phyloP scores from a whole-genome alignment of 495 filamentous ascomycete species.

The Talaromyces nanjingensis region DNA sequence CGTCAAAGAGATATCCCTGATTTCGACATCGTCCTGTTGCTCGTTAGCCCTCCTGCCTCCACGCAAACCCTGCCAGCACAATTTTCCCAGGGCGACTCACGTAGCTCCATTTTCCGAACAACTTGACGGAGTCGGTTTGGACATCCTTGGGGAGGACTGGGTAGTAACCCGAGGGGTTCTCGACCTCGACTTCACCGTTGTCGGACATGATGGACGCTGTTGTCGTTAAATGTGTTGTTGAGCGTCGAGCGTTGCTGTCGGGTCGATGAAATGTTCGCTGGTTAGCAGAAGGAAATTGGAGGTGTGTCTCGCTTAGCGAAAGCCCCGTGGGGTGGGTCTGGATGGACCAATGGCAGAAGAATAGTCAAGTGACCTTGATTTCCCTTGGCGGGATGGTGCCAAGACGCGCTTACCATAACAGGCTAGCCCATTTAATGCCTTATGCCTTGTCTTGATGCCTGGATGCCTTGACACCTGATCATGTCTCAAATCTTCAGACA shows the following conservation, averaged over 20 bases:
- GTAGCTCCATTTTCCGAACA: conserved; percentile 97
- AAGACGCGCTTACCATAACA: not conserved
- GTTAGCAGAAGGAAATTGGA: conserved; percentile 27
- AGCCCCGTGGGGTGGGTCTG: conserved; percentile 39
- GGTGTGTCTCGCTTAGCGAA: conserved; percentile 39
- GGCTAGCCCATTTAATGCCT: not conserved
- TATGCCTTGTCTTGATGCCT: not conserved
- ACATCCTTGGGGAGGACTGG: conserved; percentile 93
- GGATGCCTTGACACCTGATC: not conserved
- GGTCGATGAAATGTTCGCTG: conserved; percentile 26
- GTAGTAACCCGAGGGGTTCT: conserved; percentile 57
- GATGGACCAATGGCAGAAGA: conserved; percentile 13
- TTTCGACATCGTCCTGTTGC: conserved; percentile 83
- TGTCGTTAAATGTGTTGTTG: conserved; percentile 36
- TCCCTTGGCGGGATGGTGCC: not conserved
- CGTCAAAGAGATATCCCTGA: conserved; percentile 99
- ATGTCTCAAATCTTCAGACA: too few relatives aligned
- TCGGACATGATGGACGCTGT: conserved; percentile 80
- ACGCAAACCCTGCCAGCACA: not conserved
- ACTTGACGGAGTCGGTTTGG: conserved; percentile 80
- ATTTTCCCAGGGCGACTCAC: conserved; percentile 3
- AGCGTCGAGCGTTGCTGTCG: conserved; percentile 26
- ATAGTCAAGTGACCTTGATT: conserved; percentile 22
- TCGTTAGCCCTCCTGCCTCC: not conserved
- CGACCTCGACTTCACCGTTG: conserved; percentile 89